Conservation (phyloP, 2,329 filamentous ascomycete genomes). For the Exophiala lecanii-corni region DNA sequence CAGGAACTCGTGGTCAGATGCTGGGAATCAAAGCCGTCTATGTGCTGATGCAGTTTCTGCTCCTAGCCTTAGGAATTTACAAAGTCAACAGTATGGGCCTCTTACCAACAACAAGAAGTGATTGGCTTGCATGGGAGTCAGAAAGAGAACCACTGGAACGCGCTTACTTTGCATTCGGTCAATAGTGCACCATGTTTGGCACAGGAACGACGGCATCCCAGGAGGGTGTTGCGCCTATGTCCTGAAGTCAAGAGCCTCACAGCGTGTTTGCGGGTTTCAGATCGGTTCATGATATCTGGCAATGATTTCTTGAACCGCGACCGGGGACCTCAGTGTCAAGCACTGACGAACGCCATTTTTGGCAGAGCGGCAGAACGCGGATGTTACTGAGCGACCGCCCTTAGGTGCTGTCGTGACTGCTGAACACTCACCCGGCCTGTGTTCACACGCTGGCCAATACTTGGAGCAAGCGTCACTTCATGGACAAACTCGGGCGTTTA, state of each 20-base stretch:
- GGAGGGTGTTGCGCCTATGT: no score
- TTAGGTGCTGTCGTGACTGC: no score
- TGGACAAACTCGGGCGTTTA: no score
- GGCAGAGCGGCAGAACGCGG: no score
- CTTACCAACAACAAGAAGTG: constrained; percentile 88
- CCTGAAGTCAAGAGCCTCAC: no score
- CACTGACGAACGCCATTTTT: no score
- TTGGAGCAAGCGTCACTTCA: no score
- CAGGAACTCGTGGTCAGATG: constrained; percentile 67
- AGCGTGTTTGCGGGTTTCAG: no score
- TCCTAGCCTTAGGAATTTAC: constrained; percentile 83
- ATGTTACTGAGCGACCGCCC: no score
- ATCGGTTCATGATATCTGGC: background rate
- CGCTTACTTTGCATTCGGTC: constrained; percentile 52
- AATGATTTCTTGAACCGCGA: background rate
- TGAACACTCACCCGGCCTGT: no score
- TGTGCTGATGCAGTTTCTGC: constrained; percentile 77
- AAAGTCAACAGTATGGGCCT: constrained; percentile 96
- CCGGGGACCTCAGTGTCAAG: no score
- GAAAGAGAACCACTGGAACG: constrained; percentile 65
- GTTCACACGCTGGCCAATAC: no score
- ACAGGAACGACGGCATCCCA: background rate
- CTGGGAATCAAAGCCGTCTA: constrained; percentile 83
- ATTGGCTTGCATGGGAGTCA: constrained; percentile 95
- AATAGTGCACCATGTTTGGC: constrained; percentile 5